Evolutionary conservation across 2,329 filamentous ascomycete genomes (phyloP), one percentile per base, ranked within the genome.

Genomic region (Xylariaceae sp.): DNA sequence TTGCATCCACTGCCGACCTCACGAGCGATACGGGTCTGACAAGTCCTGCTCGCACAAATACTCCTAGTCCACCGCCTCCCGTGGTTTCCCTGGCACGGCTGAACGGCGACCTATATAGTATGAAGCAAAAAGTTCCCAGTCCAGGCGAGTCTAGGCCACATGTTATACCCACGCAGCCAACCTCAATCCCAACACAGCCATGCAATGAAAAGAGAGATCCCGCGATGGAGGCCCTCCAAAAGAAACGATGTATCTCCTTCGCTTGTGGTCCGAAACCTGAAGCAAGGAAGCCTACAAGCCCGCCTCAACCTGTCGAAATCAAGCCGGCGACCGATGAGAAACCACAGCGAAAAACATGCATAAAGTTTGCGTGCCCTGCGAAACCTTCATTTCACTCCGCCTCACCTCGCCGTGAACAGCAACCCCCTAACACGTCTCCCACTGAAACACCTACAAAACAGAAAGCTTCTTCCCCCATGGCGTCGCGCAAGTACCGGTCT

Each of bases 1-100:
- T 88, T 55, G 81, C 89, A 39, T 96, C 92, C 1, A 95, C 91
- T 3, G 89, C 89, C 30, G 93, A 97, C 61, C 80, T 97, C 52
- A 97, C 92, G n/a, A 97, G 92, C 72, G 94, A 97, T 67, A 94
- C 90, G 53, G 92, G 91, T 54, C 76, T 95, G 54, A 96, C 92
- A 15, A 97, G 91, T 66, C 92, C 93, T 35, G 88, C 91, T n/a
- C 81, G 91, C 50, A 90, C 91, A 29, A 91, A 85, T 70, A 93
- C 91, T 0, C 91, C 92, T 1, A 97, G 93, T 67, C 93, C 94
- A 15, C 91, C 91, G n/a, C 78, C 87, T 2, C 85, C 85, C 4
- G 80, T 85, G 15, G 77, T 83, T 46, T 74, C 76, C 16, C 77
- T 80, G 49, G 68, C 74, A 6, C 74, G 72, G 21, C 59, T 81